These are phyloP conservation scores for Tilletia setariae DNA, from an alignment of 1,284 basidiomycete genomes.

Conservation along the genomic window DNA sequence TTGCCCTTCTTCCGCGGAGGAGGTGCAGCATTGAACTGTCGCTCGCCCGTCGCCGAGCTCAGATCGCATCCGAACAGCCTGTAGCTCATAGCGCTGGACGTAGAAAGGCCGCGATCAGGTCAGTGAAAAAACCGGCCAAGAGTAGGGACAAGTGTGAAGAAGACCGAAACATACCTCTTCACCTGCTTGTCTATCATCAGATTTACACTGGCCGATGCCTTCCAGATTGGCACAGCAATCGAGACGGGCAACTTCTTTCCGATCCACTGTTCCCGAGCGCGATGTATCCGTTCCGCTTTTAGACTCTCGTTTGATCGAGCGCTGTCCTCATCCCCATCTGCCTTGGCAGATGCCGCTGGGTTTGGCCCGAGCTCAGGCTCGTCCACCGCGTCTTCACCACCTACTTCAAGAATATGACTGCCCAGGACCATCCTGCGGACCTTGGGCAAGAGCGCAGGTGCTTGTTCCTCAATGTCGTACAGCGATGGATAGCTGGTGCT, in stretches of 20 bases:
- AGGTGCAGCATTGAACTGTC: slow-evolving; percentile 9
- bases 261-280: slow-evolving; percentile 2
- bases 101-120: neutral
- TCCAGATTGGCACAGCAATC: slow-evolving; percentile 48
- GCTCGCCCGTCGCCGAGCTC: slow-evolving; percentile 1
- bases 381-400: neutral
- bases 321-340: neutral
- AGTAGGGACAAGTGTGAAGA: neutral
- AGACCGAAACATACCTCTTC: slow-evolving; percentile 33
- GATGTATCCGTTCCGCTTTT: neutral
- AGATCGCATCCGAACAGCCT: slow-evolving; percentile 3
- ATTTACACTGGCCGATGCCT: slow-evolving; percentile 47
- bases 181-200: slow-evolving; percentile 55
- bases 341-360: neutral
- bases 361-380: slow-evolving; percentile 7
- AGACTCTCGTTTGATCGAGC: neutral
- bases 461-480: slow-evolving; percentile 20
- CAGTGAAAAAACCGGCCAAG: neutral
- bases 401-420: neutral
- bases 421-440: slow-evolving; percentile 5
- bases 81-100: neutral
- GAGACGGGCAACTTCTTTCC: slow-evolving; percentile 33
- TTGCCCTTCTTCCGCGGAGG: slow-evolving; percentile 1
- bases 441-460: slow-evolving; percentile 5
- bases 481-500: slow-evolving; percentile 44